Conservation (phyloP, 164 flowering plant genomes). For the Annona cherimola region DNA sequence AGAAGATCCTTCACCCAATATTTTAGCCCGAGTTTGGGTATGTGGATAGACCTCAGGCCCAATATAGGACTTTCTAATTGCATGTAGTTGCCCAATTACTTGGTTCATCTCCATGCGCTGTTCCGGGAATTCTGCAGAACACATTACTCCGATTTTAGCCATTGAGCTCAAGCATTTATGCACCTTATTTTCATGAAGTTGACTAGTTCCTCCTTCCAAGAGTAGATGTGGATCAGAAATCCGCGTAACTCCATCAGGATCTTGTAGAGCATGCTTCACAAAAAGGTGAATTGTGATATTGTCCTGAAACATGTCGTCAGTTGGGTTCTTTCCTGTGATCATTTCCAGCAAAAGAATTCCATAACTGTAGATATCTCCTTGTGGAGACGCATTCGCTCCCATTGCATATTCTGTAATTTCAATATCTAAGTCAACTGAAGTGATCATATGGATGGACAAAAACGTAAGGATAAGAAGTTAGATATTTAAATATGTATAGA, state of each 20-base stretch:
- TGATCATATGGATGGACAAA: no score
- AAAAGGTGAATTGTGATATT: constrained; percentile 18
- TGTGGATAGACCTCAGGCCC: no score
- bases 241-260: constrained; percentile 20
- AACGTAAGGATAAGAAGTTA: no score
- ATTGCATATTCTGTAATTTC: constrained; percentile 26
- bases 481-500: no score
- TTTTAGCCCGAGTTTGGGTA: no score
- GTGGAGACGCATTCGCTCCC: constrained; percentile 22
- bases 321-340: constrained; percentile 29
- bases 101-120: neutral
- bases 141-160: neutral
- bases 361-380: constrained; percentile 34
- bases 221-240: constrained; percentile 23
- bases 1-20: no score
- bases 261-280: constrained; percentile 12
- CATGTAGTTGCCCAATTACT: neutral
- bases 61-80: no score
- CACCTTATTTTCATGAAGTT: no score
- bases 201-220: neutral
- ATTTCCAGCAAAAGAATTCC: constrained; percentile 28
- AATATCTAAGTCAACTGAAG: neutral
- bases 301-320: constrained; percentile 23
- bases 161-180: neutral
- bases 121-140: neutral